Base-by-base conservation (phyloP, 139 green algal genomes). In the Eudorina sp. region DNA sequence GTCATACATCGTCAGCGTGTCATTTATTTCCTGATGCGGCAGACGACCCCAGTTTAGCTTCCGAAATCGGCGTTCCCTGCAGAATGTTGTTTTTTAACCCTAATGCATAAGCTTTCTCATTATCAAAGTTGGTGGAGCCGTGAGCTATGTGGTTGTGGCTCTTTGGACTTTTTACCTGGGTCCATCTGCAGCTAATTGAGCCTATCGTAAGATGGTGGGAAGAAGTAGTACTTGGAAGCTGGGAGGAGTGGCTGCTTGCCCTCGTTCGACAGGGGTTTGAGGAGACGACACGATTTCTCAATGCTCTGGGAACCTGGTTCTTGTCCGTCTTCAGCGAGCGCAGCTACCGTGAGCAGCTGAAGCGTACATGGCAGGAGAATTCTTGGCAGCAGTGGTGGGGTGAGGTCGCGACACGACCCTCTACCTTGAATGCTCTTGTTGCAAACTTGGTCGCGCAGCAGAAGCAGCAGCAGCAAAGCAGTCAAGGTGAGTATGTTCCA, bases 391-490 rank as follows among this genome's bases (percentile, higher is more conserved):
- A 80, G 2, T 90, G 77, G 84, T 90, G 84, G 89, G 41, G 64
- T 11, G 58, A 90, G 60, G 85, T 69, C 1, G 66, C 85, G 5
- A 43, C 38, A 0, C 85, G 89, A 7, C 89, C 89, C 19, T 86
- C 60, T 0, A 92, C 90, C 0, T 85, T 93, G 19, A 93, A 93
- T 36, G 87, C 90, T 9, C 46, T 93, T 13, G 60, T 92, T 3
- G 89, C 89, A 7, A 84, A 40, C 64, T 23, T 83, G 0, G 41
- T 79, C 16, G 72, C 38, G 6, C 84, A 89, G 43, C 72, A 83
- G 46, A 18, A 79, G 41, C 53, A 83, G 38, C 29, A 83, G 34
- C 77, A 84, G 13, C 36, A 34, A 0, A 58, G 9, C 68, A 48
- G 31, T 48, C 25, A 45, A 11, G 70, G 36, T 53, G 69, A 76